phyloP scores from a whole-genome alignment of 371 early-diverging fungal species.

The Rhizomucor miehei region DNA sequence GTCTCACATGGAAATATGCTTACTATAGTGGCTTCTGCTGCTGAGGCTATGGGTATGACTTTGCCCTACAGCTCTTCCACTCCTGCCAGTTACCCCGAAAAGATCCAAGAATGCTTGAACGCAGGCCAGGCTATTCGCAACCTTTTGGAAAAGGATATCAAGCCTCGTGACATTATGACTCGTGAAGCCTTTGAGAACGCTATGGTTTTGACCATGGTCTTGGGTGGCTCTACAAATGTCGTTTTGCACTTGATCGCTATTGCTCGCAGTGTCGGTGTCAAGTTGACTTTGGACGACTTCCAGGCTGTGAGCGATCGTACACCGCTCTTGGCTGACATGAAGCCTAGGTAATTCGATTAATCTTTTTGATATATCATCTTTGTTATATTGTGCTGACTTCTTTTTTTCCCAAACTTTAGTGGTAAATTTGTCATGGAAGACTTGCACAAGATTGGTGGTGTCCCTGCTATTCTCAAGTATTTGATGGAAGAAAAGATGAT shows the following conservation, averaged over 20 bases:
- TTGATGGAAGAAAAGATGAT: conserved; percentile 70
- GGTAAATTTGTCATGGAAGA: conserved; percentile 92
- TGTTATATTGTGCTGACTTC: not conserved
- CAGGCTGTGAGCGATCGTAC: conserved; percentile 82
- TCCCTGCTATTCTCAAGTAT: conserved; percentile 86
- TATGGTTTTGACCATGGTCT: conserved; percentile 83
- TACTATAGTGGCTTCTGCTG: conserved; percentile 83
- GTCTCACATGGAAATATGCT: not conserved
- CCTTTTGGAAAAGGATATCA: conserved; percentile 86
- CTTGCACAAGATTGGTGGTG: conserved; percentile 77
- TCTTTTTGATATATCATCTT: not conserved
- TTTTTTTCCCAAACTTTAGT: conserved; percentile 12
- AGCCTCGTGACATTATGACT: conserved; percentile 95
- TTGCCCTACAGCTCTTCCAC: conserved; percentile 91
- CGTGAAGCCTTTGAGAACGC: conserved; percentile 93
- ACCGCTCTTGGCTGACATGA: conserved; percentile 95
- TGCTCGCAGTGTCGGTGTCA: conserved; percentile 78
- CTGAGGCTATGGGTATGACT: conserved; percentile 95
- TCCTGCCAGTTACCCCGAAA: conserved; percentile 83
- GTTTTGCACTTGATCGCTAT: conserved; percentile 95
- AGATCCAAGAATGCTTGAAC: conserved; percentile 81
- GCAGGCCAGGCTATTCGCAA: conserved; percentile 84
- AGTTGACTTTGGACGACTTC: conserved; percentile 88
- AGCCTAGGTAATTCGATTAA: conserved; percentile 79
- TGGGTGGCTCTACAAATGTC: conserved; percentile 96